Conservation (phyloP, 768 basidiomycete genomes). For the Ramaria sp. region DNA sequence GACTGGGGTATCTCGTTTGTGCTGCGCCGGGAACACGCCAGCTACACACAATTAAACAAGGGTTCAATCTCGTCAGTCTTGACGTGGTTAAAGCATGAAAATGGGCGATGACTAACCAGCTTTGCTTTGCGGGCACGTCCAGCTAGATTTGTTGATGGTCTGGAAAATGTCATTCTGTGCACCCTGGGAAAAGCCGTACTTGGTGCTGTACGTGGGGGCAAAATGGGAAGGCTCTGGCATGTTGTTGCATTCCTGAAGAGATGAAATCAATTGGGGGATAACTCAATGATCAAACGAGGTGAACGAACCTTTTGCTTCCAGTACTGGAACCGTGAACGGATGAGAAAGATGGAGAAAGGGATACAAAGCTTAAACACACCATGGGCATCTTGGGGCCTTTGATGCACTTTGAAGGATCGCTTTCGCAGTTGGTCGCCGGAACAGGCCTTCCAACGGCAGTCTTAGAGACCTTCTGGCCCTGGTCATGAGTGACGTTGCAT, state of each 20-base stretch:
- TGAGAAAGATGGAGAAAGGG: neutral
- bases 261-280: neutral
- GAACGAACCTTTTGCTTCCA: slow-evolving; percentile 3
- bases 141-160: slow-evolving; percentile 3
- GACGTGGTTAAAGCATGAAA: no score
- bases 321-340: slow-evolving; percentile 9
- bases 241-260: slow-evolving; percentile 7
- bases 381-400: slow-evolving; percentile 8
- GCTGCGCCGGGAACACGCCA: neutral
- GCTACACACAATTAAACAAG: no score
- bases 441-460: slow-evolving; percentile 44
- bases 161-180: slow-evolving; percentile 65
- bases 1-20: neutral
- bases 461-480: slow-evolving; percentile 26
- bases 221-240: slow-evolving; percentile 14
- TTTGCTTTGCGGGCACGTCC: slow-evolving; percentile 8
- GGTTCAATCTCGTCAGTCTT: no score
- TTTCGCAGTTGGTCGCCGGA: slow-evolving; percentile 53
- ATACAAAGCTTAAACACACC: neutral
- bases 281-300: neutral
- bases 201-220: slow-evolving; percentile 39
- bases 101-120: neutral
- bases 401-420: slow-evolving; percentile 30
- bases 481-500: slow-evolving; percentile 45
- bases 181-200: slow-evolving; percentile 65